Evolutionary conservation across 768 basidiomycete genomes (phyloP), one percentile per base, ranked within the genome.

Genomic region (Gloeostereum incarnatum): DNA sequence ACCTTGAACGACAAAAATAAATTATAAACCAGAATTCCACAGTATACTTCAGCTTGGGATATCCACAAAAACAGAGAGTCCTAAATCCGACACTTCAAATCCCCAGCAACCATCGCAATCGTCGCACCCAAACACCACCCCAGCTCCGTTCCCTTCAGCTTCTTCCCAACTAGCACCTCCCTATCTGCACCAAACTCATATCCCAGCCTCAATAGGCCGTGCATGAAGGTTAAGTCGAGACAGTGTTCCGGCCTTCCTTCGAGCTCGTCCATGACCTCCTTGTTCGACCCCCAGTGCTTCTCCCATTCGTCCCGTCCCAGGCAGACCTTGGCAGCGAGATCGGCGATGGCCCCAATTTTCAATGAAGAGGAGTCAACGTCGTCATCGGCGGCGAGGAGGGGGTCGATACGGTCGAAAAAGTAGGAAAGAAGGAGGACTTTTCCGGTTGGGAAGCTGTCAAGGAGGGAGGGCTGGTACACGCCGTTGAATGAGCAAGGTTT

Each of bases 401-500:
- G 94, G 19, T 69, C 61, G 41, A 94, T 69, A 25, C 96, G 86
- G 66, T 98, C 96, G 63, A 91, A 96, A 64, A 98, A 99, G 70
- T 98, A 99, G 17, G 92, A 96, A 2, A 99, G 71, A n/a, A 94
- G 75, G 19, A 94, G 74, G 45, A 94, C 71, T 51, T 80, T 81
- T 42, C 94, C 94, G 7, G 68, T 60, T 1, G 83, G 75, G 74
- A 97, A 97, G 7, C 88, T 81, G 45, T 94, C 86, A 41, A 85
- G 65, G 18, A 98, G 68, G 10, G 85, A 84, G 2, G 96, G 96
- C 56, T 99, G 96, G 62, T 98, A 98, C 18, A 96, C 90, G 9
- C 96, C 96, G 51, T 89, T 81, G 65, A 99, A 99, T 4, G 94
- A 88, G 56, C 96, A 99, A 0, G 96, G 96, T 51, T 92, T 87